These are phyloP conservation scores for Clonostachys solani DNA, from an alignment of 2,329 filamentous ascomycete genomes.

Conservation along the genomic window DNA sequence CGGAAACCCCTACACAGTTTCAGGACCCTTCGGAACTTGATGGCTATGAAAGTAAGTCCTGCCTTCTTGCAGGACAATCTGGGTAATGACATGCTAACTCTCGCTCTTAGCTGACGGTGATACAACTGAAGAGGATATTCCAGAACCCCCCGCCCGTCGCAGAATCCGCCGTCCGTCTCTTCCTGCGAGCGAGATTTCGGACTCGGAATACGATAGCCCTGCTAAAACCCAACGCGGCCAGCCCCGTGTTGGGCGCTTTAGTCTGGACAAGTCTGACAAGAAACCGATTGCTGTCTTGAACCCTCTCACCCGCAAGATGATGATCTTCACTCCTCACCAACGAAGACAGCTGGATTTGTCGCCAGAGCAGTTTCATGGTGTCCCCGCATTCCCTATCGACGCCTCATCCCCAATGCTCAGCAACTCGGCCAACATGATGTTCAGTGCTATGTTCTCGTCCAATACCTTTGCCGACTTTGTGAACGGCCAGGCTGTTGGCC, in stretches of 20 bases:
- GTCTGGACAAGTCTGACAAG: conserved; percentile 46
- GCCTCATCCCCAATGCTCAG: conserved; percentile 54
- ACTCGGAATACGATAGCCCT: conserved; percentile 44
- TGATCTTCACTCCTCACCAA: conserved; percentile 56
- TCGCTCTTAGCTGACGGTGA: conserved; percentile 48
- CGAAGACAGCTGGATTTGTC: conserved; percentile 46
- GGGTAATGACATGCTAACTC: conserved; percentile 21
- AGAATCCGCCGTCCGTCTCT: conserved; percentile 37
- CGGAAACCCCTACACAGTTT: too few species aligned
- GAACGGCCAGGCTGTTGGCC: conserved; percentile 64
- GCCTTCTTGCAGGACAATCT: conserved; percentile 6
- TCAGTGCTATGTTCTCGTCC: conserved; percentile 64
- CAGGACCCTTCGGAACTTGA: conserved; percentile 35
- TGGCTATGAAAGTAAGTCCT: conserved; percentile 56
- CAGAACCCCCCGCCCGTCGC: conserved; percentile 42
- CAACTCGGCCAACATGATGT: conserved; percentile 72
- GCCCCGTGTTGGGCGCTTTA: conserved; percentile 50
- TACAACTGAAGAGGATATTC: conserved; percentile 57
- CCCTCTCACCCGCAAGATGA: conserved; percentile 54
- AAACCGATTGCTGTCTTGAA: conserved; percentile 58
- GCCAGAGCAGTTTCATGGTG: conserved; percentile 47
- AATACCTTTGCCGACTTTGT: conserved; percentile 52
- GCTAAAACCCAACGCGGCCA: conserved; percentile 43
- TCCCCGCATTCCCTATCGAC: conserved; percentile 16
- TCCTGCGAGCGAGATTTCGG: conserved; percentile 34